phyloP scores from a whole-genome alignment of 768 basidiomycete species.

The Boletus eberwhitei region DNA sequence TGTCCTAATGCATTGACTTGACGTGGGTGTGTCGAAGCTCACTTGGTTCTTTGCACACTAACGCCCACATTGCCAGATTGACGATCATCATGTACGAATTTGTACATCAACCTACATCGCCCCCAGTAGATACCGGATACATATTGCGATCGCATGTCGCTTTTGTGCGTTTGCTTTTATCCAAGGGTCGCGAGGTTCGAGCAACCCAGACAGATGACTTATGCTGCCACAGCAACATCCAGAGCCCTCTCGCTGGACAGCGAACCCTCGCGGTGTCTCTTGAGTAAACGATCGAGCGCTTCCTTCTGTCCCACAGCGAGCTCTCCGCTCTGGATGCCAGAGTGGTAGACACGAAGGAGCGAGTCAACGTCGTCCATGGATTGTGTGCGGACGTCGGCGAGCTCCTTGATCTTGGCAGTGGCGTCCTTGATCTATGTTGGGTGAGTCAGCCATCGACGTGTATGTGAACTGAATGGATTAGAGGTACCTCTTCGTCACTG shows the following conservation, averaged over 20 bases:
- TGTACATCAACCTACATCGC: conserved; percentile 6
- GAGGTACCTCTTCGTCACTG: conserved; percentile 77
- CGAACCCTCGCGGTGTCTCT: conserved; percentile 58
- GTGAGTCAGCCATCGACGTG: conserved; percentile 1
- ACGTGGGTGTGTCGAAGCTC: background rate
- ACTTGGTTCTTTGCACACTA: background rate
- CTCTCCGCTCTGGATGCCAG: conserved; percentile 87
- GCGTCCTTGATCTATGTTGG: conserved; percentile 84
- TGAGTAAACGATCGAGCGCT: conserved; percentile 82
- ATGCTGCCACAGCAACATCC: conserved; percentile 8
- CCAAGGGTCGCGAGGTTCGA: background rate
- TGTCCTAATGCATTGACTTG: background rate
- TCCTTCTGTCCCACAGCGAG: conserved; percentile 93
- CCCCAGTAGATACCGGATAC: conserved; percentile 13
- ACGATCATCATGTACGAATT: background rate
- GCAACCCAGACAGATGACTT: background rate
- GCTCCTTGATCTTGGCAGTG: conserved; percentile 98
- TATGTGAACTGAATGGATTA: background rate
- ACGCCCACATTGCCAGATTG: too few relatives aligned
- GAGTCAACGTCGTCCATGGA: conserved; percentile 99
- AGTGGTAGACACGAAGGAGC: conserved; percentile 92
- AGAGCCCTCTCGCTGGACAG: conserved; percentile 2
- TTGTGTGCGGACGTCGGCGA: conserved; percentile 96
- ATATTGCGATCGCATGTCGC: conserved; percentile 15
- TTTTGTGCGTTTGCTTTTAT: conserved; percentile 9